Evolutionary conservation across 1,139 yeast genomes (phyloP), one percentile per base, ranked within the genome.

Genomic region (Candida albicans): DNA sequence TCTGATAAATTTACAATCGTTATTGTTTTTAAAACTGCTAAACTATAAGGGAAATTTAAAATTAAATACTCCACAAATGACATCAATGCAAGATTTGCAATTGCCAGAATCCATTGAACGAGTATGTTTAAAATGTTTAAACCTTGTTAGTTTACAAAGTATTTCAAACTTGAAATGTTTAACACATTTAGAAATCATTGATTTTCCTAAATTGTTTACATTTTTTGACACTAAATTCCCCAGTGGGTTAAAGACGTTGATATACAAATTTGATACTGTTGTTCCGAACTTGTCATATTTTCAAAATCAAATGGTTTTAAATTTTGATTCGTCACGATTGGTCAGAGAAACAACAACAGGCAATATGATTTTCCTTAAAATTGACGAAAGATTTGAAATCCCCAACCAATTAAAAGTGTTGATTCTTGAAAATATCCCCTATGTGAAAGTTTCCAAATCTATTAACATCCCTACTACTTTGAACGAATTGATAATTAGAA

Each of bases 221-320:
- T 46, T 46, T 35, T 40, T 48, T 28, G 40, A 40, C 11, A 35
- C 37, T 4, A 36, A 30, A 33, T 46, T 46, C 14, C 51, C 51
- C 1, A 11, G 13, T 8, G 38, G 29, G 9, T 42, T 48, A 27
- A 37, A 26, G 7, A 18, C 12, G 8, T 27, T 48, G 12, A 28
- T 15, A 0, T 44, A 35, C 35, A 35, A 33, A 26, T 33, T 37
- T 28, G 29, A 31, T 15, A 35, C 42, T 14, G 25, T 44, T 28
- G 18, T 26, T 32, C 34, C 35, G 10, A 18, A 42, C 14, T 27
- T 37, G 26, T 32, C 32, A n/a, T 33, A 22, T 39, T 39, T 37
- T 15, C 39, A 34, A 32, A 39, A 26, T 18, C 37, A 34, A 11
- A 15, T 33, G 5, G n/a, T 39, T n/a, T n/a, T 22, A 10, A 22